phyloP scores from a whole-genome alignment of 177 flowering plant genomes.

The Vitis hybrid region DNA sequence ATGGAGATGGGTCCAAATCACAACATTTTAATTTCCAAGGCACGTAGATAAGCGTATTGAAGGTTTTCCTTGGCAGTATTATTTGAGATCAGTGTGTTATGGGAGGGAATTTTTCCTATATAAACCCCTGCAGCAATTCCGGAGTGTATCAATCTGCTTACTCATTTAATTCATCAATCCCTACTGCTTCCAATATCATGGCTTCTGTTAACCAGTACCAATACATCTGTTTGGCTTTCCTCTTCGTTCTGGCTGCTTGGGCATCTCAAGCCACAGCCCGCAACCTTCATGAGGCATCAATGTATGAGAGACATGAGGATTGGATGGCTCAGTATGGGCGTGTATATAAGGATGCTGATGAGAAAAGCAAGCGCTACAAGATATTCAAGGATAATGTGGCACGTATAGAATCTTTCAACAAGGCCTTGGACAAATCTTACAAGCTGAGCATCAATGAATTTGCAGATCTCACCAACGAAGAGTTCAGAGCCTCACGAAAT shows the following conservation, averaged over 20 bases:
- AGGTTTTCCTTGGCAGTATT: too few relatives aligned
- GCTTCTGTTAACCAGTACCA: background rate
- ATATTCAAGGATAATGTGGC: conserved; percentile 16
- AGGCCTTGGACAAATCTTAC: conserved; percentile 16
- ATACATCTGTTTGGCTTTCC: conserved; percentile 6
- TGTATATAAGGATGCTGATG: background rate
- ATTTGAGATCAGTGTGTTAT: too few relatives aligned
- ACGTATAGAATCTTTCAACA: conserved; percentile 19
- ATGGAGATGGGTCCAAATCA: too few relatives aligned
- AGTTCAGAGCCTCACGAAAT: conserved; percentile 15
- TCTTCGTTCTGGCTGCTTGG: conserved; percentile 13
- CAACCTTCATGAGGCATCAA: conserved; percentile 2
- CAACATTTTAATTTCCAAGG: background rate
- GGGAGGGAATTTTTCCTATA: background rate
- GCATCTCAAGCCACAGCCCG: conserved; percentile 9
- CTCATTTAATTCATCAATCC: too few relatives aligned
- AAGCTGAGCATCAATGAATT: conserved; percentile 24
- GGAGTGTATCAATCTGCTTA: too few relatives aligned
- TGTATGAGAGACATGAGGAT: conserved; percentile 9
- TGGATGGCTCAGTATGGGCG: conserved; percentile 25
- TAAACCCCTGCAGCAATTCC: background rate
- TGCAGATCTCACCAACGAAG: conserved; percentile 25
- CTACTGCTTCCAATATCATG: background rate
- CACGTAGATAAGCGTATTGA: too few relatives aligned
- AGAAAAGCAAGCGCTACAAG: conserved; percentile 9